phyloP scores from a whole-genome alignment of 2,329 filamentous ascomycete genomes.

The Cladosporium sp. region DNA sequence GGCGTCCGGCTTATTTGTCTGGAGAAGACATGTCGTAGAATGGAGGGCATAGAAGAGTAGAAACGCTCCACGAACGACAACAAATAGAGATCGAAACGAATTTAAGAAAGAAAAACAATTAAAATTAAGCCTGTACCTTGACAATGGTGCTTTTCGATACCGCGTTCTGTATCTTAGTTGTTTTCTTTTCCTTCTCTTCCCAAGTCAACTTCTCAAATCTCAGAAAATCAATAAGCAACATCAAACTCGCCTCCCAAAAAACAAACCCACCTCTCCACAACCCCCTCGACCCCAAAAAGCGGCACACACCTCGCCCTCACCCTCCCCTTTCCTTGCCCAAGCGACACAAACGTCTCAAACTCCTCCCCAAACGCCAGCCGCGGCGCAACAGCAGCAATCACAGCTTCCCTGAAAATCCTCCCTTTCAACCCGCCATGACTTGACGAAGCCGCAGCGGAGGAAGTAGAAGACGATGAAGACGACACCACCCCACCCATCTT shows the following conservation, averaged over 20 bases:
- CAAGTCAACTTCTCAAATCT: too few species aligned
- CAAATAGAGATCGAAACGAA: not conserved
- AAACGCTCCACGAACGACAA: not conserved
- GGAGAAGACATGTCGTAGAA: not conserved
- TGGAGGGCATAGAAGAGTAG: not conserved
- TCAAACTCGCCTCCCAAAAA: slow-evolving; percentile 8
- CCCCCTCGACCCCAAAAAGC: not conserved
- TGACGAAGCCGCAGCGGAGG: not conserved
- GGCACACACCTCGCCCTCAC: slow-evolving; percentile 5
- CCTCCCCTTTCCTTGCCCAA: not conserved
- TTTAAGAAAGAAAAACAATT: not conserved
- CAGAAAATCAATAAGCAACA: not conserved
- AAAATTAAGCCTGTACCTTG: not conserved
- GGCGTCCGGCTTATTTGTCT: slow-evolving; percentile 6
- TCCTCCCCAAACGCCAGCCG: not conserved
- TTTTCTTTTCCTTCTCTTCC: too few species aligned
- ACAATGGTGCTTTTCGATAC: not conserved
- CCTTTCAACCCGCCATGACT: not conserved
- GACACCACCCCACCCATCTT: not conserved
- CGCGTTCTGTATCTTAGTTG: not conserved
- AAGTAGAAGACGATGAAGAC: not conserved
- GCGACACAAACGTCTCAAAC: slow-evolving; percentile 3
- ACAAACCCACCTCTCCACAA: slow-evolving; percentile 15
- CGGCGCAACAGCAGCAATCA: slow-evolving; percentile 1
- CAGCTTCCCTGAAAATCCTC: slow-evolving; percentile 3